Evolutionary conservation across 108 stramenopile genomes (phyloP), one percentile per base, ranked within the genome.

Genomic region (Cyclotella cryptica): DNA sequence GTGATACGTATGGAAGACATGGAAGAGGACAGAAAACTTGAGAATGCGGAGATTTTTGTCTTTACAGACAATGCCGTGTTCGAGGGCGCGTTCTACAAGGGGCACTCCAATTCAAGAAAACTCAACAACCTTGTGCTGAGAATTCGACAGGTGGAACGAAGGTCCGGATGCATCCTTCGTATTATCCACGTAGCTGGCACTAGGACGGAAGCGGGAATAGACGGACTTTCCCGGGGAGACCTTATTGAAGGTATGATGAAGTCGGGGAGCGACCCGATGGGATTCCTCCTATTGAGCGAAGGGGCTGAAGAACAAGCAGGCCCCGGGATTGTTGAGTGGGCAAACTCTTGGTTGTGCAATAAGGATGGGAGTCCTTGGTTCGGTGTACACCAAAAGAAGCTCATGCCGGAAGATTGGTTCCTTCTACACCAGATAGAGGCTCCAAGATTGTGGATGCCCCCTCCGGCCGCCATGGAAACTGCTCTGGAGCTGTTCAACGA

Each of bases 231-330:
- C 15, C 17, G 85, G n/a, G n/a, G n/a, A n/a, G n/a, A n/a, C n/a
- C n/a, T n/a, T n/a, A n/a, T n/a, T n/a, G n/a, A n/a, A n/a, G 87
- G 87, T 0, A 78, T 85, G 52, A 83, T 85, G 87, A 58, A 12
- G 11, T 13, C 54, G 0, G 86, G 86, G 14, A 26, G 29, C 5
- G 27, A 70, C 18, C 69, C 71, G 1, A 27, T 69, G 30, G 9
- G 22, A 0, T 77, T 22, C 13, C 24, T 77, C 1, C 77, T 69
- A 0, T 26, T 77, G 40, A 64, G 43, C 40, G 47, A 71, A 10
- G 69, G 54, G 9, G 55, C 44, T 66, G 66, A 66, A 45, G 66
- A 9, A 19, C 17, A 24, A 44, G 0, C 22, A 27, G 45, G 42
- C n/a, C n/a, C n/a, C n/a, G n/a, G 15, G 21, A 19, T 54, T 18